A percentile compares a stretch with the other conserved stretches of the same genome.
Evolutionary conservation across 305 asterid species (phyloP).

Genomic region (Solanum aculeatissimum): DNA sequence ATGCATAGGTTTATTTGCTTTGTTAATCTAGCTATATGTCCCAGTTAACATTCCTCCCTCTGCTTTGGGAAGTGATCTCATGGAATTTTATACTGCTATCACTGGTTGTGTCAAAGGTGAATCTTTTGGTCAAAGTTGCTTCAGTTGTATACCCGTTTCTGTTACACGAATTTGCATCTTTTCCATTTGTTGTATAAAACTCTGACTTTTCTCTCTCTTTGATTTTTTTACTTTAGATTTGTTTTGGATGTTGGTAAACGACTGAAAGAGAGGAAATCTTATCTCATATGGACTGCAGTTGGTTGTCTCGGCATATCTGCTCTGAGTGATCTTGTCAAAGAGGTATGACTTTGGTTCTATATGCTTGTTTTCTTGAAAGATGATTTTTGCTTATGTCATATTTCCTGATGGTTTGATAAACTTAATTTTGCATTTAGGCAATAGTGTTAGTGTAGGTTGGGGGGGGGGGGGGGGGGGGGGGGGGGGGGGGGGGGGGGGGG

Average conservation of each 20-base stretch:
- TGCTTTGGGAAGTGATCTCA: neutral
- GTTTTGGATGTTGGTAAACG: constrained; percentile 63
- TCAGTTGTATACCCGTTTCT: neutral
- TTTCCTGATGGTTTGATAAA: neutral
- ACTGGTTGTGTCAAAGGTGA: neutral
- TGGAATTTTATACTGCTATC: neutral
- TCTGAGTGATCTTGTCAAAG: constrained; percentile 74
- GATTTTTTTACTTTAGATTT: constrained; percentile 33
- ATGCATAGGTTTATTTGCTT: neutral
- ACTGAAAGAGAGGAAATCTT: constrained; percentile 67
- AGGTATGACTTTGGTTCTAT: constrained; percentile 30
- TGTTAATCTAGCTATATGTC: neutral
- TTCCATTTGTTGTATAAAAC: neutral
- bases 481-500: too few relatives aligned
- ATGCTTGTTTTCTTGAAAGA: neutral
- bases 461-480: too few relatives aligned
- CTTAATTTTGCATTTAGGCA: neutral
- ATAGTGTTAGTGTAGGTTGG: too few relatives aligned
- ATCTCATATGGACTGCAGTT: constrained; percentile 79
- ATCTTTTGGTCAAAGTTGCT: neutral
- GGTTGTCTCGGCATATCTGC: constrained; percentile 81
- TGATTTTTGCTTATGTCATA: neutral
- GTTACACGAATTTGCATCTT: neutral
- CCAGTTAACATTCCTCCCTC: neutral
- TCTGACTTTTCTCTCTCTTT: neutral